Evolutionary conservation across 306 rosid species (phyloP).

Genomic region (Sechiopsis laciniata): DNA sequence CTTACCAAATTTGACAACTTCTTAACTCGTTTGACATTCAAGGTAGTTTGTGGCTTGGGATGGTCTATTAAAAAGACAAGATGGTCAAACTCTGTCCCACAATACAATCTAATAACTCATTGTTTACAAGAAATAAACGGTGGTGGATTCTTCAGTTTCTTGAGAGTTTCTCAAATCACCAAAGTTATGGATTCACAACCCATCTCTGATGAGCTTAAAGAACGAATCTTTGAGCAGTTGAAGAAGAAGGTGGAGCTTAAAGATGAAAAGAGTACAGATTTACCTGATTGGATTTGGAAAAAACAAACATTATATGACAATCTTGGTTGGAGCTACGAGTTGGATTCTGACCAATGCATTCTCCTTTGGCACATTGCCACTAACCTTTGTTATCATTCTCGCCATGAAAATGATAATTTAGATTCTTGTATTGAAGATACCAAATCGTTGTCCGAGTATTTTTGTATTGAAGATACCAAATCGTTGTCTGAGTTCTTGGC

Average conservation of each 20-base stretch:
- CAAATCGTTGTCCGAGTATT: too few species aligned
- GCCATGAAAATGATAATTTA: background rate
- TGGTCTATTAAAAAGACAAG: slow-evolving; percentile 12
- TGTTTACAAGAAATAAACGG: slow-evolving; percentile 16
- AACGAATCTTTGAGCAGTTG: background rate
- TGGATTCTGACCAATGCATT: background rate
- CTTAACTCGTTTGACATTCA: background rate
- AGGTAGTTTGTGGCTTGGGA: background rate
- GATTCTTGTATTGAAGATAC: background rate
- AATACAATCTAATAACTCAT: slow-evolving; percentile 22
- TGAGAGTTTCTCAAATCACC: background rate
- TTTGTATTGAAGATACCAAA: background rate
- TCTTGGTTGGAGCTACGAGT: background rate
- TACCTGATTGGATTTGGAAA: background rate
- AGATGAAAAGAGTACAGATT: background rate
- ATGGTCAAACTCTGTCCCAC: slow-evolving; percentile 32
- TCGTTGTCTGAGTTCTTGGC: background rate
- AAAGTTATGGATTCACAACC: background rate
- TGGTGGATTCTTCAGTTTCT: background rate
- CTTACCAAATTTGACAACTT: background rate
- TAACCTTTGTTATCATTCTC: background rate
- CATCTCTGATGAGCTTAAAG: background rate
- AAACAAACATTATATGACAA: background rate
- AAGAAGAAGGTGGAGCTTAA: slow-evolving; percentile 5
- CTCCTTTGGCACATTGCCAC: background rate